Conservation (phyloP, 129 eudicot species). For the Tagetes patula region DNA sequence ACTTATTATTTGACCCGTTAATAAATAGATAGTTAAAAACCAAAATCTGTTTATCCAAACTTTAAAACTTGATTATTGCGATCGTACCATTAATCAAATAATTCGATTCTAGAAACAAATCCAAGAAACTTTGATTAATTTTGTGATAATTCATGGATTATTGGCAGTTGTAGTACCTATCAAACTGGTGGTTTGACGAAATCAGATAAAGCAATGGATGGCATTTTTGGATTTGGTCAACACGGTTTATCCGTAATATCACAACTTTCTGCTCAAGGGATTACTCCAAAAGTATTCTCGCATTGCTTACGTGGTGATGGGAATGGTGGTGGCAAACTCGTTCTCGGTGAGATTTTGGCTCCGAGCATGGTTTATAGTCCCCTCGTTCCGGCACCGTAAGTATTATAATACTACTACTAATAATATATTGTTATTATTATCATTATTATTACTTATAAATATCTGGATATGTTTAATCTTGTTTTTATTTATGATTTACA, state of each 20-base stretch:
- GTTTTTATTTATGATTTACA: conserved; percentile 32
- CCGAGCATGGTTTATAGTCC: conserved; percentile 88
- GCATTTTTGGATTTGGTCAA: conserved; percentile 91
- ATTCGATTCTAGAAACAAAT: not conserved
- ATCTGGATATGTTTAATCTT: not conserved
- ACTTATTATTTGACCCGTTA: not conserved
- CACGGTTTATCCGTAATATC: conserved; percentile 77
- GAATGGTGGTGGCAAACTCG: conserved; percentile 89
- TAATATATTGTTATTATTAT: not conserved
- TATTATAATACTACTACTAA: conserved; percentile 17
- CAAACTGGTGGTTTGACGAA: conserved; percentile 84
- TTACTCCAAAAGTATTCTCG: conserved; percentile 88
- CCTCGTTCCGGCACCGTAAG: conserved; percentile 92
- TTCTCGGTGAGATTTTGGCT: conserved; percentile 93
- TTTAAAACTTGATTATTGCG: not conserved
- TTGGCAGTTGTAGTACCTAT: conserved; percentile 83
- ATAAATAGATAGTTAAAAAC: not conserved
- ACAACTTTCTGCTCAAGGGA: conserved; percentile 77
- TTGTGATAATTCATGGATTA: conserved; percentile 28
- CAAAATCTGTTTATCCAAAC: not conserved
- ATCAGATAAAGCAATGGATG: conserved; percentile 82
- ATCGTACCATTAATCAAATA: not conserved
- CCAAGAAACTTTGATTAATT: conserved; percentile 3
- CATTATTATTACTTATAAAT: not conserved
- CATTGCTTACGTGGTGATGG: conserved; percentile 96